Conservation (phyloP, 2,329 filamentous ascomycete genomes). For the Penicillium glabrum region DNA sequence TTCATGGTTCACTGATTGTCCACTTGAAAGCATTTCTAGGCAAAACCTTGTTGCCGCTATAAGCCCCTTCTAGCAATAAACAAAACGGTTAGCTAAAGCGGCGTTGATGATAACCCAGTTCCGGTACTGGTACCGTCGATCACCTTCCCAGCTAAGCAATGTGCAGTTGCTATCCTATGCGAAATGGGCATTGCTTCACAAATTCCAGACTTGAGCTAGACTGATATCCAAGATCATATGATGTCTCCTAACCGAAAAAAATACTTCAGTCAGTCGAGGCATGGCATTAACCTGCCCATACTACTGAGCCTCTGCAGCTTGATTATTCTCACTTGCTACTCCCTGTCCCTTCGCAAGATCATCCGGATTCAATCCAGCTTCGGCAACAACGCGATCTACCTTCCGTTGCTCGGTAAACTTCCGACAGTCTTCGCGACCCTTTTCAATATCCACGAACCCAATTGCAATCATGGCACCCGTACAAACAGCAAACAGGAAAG, state of each 20-base stretch:
- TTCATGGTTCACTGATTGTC: not conserved
- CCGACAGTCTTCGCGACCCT: conserved; percentile 40
- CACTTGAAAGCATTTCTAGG: not conserved
- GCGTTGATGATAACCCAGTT: not conserved
- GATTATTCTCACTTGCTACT: not conserved
- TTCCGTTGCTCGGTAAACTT: conserved; percentile 39
- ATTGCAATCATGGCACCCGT: conserved; percentile 39
- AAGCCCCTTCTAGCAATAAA: not conserved
- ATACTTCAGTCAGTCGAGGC: too few relatives aligned
- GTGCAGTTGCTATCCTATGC: not conserved
- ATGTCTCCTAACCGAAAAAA: too few relatives aligned
- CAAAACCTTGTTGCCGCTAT: not conserved
- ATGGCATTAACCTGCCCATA: not conserved
- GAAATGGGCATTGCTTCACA: too few relatives aligned
- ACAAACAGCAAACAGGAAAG: conserved; percentile 43
- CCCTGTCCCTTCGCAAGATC: conserved; percentile 12
- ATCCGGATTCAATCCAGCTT: conserved; percentile 24
- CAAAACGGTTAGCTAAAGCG: not conserved
- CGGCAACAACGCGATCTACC: conserved; percentile 26
- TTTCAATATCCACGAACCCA: conserved; percentile 42
- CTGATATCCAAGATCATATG: not conserved
- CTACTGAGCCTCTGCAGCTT: not conserved
- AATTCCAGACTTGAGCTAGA: not conserved
- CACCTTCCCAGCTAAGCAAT: too few relatives aligned
- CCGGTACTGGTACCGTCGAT: too few relatives aligned